Conservation (phyloP, 2,329 filamentous ascomycete genomes). For the Xylaria sp. region DNA sequence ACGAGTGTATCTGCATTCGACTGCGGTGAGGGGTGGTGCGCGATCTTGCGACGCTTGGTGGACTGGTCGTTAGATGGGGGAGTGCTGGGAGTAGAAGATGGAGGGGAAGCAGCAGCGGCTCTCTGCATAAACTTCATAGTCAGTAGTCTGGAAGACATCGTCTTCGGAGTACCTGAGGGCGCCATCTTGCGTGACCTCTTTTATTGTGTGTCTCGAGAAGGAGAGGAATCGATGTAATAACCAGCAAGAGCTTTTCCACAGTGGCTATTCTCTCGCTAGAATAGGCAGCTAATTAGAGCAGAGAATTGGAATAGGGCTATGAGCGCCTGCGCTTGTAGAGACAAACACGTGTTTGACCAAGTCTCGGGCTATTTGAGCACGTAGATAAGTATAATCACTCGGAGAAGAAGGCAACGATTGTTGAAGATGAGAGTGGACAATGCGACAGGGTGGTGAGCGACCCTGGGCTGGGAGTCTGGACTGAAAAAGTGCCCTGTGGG, state of each 20-base stretch:
- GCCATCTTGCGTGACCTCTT: constrained; percentile 52
- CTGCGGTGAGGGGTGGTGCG: constrained; percentile 49
- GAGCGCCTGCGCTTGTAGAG: not conserved
- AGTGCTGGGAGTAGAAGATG: constrained; percentile 55
- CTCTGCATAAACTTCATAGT: constrained; percentile 99
- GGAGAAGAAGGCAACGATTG: not conserved
- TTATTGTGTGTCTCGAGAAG: constrained; percentile 1
- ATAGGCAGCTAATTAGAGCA: constrained; percentile 1
- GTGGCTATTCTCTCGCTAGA: not conserved
- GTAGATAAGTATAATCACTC: not conserved
- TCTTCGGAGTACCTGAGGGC: constrained; percentile 69
- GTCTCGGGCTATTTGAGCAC: not conserved
- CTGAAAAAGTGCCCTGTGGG: not conserved
- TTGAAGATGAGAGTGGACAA: not conserved
- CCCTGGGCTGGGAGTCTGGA: not conserved
- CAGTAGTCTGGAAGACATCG: constrained; percentile 87
- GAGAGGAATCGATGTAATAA: not conserved
- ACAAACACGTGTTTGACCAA: not conserved
- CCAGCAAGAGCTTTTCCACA: not conserved
- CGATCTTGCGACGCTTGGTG: constrained; percentile 72
- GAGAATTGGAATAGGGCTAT: not conserved
- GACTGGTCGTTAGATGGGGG: constrained; percentile 61
- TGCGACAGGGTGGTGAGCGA: not conserved
- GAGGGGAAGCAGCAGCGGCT: constrained; percentile 73
- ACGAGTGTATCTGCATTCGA: constrained; percentile 58